Conservation (phyloP, 2,329 filamentous ascomycete species). For the Ilyonectria mors-panacis region DNA sequence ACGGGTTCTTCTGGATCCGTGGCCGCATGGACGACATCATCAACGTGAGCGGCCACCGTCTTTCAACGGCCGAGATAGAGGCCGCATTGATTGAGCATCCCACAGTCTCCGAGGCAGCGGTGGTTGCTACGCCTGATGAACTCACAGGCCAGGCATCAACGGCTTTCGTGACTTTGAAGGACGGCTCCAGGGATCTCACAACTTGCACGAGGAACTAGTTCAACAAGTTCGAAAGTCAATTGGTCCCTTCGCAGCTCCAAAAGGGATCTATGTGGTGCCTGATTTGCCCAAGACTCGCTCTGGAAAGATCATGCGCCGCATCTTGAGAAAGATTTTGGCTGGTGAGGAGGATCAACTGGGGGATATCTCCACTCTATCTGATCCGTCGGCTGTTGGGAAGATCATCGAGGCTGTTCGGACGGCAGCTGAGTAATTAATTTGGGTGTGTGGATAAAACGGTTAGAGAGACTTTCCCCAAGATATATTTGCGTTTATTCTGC, state of each 20-base stretch:
- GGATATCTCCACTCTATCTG: constrained; percentile 89
- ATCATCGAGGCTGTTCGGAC: constrained; percentile 73
- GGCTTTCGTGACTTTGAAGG: constrained; percentile 89
- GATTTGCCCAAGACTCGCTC: constrained; percentile 95
- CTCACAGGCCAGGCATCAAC: constrained; percentile 94
- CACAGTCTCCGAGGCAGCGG: constrained; percentile 89
- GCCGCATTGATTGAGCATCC: constrained; percentile 91
- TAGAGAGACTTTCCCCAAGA: neutral
- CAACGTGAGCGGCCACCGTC: constrained; percentile 92
- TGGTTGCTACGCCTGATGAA: constrained; percentile 90
- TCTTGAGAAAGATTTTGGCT: constrained; percentile 92
- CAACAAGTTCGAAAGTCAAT: constrained; percentile 94
- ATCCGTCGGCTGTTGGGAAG: constrained; percentile 86
- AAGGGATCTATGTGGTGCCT: constrained; percentile 87
- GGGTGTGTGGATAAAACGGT: too few species aligned
- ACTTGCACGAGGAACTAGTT: constrained; percentile 86
- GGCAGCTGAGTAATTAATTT: constrained; percentile 22
- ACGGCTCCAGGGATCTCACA: constrained; percentile 66
- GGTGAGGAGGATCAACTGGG: constrained; percentile 95
- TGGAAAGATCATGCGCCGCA: constrained; percentile 97
- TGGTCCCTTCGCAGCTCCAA: constrained; percentile 93
- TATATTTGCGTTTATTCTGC: neutral
- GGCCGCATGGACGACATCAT: constrained; percentile 97
- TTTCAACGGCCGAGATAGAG: constrained; percentile 97
- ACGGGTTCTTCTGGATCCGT: constrained; percentile 98